Base-by-base conservation (phyloP, 1,284 basidiomycete genomes). In the Papiliotrema fonsecae region DNA sequence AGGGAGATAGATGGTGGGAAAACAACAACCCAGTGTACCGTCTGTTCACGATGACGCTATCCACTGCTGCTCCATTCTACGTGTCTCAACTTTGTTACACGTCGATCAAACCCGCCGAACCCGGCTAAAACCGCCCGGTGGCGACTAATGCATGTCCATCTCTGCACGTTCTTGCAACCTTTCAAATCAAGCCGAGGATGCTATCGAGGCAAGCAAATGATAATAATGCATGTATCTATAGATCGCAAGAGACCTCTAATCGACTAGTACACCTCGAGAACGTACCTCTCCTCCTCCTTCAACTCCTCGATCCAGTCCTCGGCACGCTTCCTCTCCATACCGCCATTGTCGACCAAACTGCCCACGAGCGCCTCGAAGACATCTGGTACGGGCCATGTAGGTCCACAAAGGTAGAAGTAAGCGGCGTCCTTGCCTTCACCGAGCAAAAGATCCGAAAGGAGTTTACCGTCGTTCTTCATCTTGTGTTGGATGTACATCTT, bases 401-500 rank as follows among this genome's bases (percentile, higher is more conserved):
- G 93, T 31, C 96, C 96, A 73, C 96, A 97, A 44, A 99, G 79
- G 74, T 94, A 97, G 76, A 98, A 98, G 64, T 86, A 88, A 21
- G 87, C 91, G 27, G 82, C 75, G 30, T 75, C 64, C 25, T 70
- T 62, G 18, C 69, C 70, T 18, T 66, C 55, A 5, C 72, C 69
- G 26, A 63, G 56, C 49, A 97, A 76, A 80, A 88, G 83, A 58
- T 81, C 74, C 47, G 83, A 85, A 31, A 98, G 81, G 45, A 79
- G 76, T 61, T 83, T 79, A 36, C 86, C 86, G 71, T 98, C 90
- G 69, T 94, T 85, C 50, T 84, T 77, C 87, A 98, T 98, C 80
- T 90, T 93, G 79, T 98, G 88, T 75, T 98, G 94, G 67, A 98
- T 98, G 76, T 98, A 98, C 41, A 96, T 85, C 76, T 98, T 98